Evolutionary conservation across 2,329 filamentous ascomycete genomes (phyloP), one percentile per base, ranked within the genome.

Genomic region (Xylariomycetidae sp.): DNA sequence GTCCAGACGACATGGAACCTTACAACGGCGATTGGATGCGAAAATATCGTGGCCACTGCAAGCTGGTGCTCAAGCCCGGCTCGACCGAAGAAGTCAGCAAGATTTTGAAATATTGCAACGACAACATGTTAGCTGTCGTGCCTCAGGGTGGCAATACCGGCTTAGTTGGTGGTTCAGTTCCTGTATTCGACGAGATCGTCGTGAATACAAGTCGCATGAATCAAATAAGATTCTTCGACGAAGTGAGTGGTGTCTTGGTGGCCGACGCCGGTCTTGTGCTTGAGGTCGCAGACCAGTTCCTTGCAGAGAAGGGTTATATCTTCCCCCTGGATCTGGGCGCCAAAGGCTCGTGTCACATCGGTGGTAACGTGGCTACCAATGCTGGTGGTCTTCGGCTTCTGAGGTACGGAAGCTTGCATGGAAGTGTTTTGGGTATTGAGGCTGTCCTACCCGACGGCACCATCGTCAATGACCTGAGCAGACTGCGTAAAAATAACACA

Each of bases 11-110:
- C 56, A 73, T 97, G 45, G 87, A 92, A 57, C 77, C 85, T 6
- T 98, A 88, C 73, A 98, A 98, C 63, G 80, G 82, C 57, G 92
- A 98, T 66, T 98, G 94, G 92, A 96, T 98, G 89, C 82, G 86
- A 63, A 98, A 98, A 66, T 98, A 95, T 68, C 82, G 86, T 41
- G 94, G 92, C 18, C 88, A 96, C 62, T 80, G 86, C 41, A 80
- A 82, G 54, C 69, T 98, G 16, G 88, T 97, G 4, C 67, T 98
- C 42, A 94, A 88, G 64, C 92, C 92, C 9, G 77, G 74, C 32
- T 84, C 78, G 12, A 90, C 87, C 1, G 81, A 90, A 51, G 83
- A 98, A 62, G 86, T 97, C 50, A 94, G 88, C 75, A 76, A 84
- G 64, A 82, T 97, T 39, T 64, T 98, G 50, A 82, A 84, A 60